A percentile compares a stretch with the other conserved stretches of the same genome.
Evolutionary conservation across 495 filamentous ascomycete genomes (phyloP).

Genomic region (Venustampulla echinocandica): DNA sequence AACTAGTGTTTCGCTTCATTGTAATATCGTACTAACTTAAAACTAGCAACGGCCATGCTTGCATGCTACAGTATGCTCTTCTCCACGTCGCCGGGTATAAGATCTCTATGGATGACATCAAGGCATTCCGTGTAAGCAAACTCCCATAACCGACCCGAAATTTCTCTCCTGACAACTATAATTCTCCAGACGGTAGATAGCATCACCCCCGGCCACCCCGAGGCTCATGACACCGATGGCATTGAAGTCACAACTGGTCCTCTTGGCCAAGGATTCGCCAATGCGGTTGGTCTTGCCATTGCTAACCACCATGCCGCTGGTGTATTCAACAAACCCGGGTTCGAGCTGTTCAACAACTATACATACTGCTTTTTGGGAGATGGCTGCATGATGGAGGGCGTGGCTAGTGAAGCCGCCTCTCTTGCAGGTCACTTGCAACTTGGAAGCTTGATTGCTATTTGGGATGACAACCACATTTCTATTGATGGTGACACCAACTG

Average conservation of each 20-base stretch:
- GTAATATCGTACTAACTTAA: no score
- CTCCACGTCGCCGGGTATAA: conserved; percentile 94
- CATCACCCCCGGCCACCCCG: conserved; percentile 94
- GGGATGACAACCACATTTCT: conserved; percentile 98
- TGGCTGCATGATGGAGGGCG: conserved; percentile 97
- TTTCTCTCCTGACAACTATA: not conserved
- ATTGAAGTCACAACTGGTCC: conserved; percentile 97
- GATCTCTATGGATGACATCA: conserved; percentile 80
- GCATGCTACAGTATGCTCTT: conserved; percentile 98
- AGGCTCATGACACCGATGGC: conserved; percentile 92
- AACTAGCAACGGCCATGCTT: conserved; percentile 94
- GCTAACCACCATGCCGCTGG: conserved; percentile 85
- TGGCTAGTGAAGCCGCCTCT: conserved; percentile 87
- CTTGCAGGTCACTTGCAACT: conserved; percentile 93
- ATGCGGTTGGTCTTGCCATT: conserved; percentile 93
- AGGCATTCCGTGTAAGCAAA: conserved; percentile 80
- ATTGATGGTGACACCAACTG: conserved; percentile 87
- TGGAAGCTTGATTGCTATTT: conserved; percentile 92
- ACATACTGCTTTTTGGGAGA: conserved; percentile 96
- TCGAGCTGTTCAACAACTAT: conserved; percentile 87
- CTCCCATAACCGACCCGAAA: not conserved
- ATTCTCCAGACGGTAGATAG: conserved; percentile 51
- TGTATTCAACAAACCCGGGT: conserved; percentile 95
- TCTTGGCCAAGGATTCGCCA: conserved; percentile 90
- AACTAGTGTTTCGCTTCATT: no score